Evolutionary conservation across 2,329 filamentous ascomycete species (phyloP), one percentile per base, ranked within the genome.

Genomic region (Nemania sp.): DNA sequence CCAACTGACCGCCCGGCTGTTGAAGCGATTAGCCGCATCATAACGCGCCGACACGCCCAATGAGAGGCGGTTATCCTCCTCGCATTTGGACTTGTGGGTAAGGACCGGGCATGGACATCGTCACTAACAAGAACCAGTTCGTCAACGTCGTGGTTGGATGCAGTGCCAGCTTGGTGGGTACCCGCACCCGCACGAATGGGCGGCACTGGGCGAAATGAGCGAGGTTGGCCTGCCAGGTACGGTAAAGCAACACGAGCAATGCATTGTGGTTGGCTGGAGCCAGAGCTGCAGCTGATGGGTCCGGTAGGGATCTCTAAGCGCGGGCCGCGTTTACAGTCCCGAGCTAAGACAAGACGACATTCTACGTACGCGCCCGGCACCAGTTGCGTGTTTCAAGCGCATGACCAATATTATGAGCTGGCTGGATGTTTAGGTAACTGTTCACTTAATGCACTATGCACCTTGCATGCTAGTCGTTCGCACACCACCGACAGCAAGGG

Each of bases 261-360:
- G 54, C 55, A 42, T 58, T 66, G 49, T 68, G 66, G 60, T 70
- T 70, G 67, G 67, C 49, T 61, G 39, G 52, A 40, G 43, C 40
- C 23, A 28, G 15, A 56, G 54, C 52, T 64, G 64, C 65, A 53
- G 57, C 36, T 43, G 49, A 49, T 61, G 64, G 63, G 53, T 30
- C 50, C 31, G 52, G 50, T 49, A 53, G 54, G 47, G 60, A 56
- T 53, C 42, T 57, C 40, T 68, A 69, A 67, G 66, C 67, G 66
- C 67, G 63, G 64, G 54, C 43, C 65, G 65, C 66, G 64, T 48
- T 52, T 48, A 55, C 12, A 22, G 53, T 40, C n/a, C n/a, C n/a
- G n/a, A 43, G 54, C 46, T 43, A 54, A 49, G 54, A 43, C 36
- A 7, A 53, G 28, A n/a, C n/a, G n/a, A n/a, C n/a, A n/a, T n/a